Evolutionary conservation across 176 grass and related monocot species (phyloP).

Genomic region (Musa schizocarpa): DNA sequence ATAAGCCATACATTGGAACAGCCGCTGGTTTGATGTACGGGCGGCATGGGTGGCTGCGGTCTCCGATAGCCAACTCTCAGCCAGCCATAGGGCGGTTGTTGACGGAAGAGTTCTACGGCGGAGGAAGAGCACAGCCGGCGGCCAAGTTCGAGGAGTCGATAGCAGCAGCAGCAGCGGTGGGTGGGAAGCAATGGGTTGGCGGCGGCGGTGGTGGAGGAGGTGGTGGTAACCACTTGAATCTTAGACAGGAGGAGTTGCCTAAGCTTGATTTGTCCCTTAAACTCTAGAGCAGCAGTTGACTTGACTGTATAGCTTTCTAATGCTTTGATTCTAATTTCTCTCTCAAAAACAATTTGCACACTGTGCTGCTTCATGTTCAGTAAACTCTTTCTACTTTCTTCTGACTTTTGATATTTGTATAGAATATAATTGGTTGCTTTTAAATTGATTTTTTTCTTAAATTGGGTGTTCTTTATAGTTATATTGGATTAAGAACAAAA

Average conservation of each 20-base stretch:
- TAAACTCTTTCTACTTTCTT: no score
- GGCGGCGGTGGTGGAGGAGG: background rate
- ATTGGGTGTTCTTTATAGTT: no score
- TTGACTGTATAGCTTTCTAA: background rate
- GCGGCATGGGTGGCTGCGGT: background rate
- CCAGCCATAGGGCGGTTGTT: background rate
- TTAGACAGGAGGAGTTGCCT: background rate
- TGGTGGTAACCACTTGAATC: background rate
- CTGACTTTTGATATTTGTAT: no score
- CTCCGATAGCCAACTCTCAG: background rate
- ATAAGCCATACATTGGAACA: background rate
- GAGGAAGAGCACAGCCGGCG: background rate
- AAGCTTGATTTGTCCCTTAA: slow-evolving; percentile 5
- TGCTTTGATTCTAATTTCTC: no score
- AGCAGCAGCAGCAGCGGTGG: background rate
- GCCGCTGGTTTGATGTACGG: background rate
- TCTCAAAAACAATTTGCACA: no score
- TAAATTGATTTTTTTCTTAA: no score
- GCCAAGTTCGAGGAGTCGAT: background rate
- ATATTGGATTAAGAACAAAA: no score
- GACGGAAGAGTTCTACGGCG: background rate
- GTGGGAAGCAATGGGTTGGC: background rate
- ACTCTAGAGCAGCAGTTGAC: background rate
- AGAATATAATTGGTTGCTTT: no score
- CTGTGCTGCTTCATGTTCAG: no score